Evolutionary conservation across 768 basidiomycete species (phyloP).

Genomic region (Boletus fagicola): DNA sequence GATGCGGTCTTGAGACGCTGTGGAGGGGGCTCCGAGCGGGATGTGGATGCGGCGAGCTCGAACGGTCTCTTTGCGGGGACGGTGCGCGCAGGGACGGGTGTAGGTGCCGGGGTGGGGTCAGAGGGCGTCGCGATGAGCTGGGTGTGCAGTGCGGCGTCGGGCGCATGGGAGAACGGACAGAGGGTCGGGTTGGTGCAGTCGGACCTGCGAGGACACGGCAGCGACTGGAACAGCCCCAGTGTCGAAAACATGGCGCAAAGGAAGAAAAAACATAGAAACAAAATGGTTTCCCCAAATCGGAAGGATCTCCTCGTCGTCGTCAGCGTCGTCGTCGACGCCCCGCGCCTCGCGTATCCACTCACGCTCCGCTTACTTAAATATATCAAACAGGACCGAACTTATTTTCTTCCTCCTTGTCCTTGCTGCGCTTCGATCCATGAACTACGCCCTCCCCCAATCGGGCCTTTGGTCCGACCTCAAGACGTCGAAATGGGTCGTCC

Average conservation of each 20-base stretch:
- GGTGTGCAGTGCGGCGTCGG: conserved; percentile 34
- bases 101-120: neutral
- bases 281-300: no score
- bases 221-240: conserved; percentile 51
- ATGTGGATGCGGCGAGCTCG: conserved; percentile 24
- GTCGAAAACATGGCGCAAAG: conserved; percentile 57
- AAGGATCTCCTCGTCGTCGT: neutral
- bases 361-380: no score
- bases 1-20: no score
- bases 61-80: conserved; percentile 54
- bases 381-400: neutral
- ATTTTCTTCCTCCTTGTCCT: neutral
- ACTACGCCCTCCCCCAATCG: neutral
- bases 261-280: neutral
- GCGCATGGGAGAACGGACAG: conserved; percentile 69
- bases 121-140: conserved; percentile 15
- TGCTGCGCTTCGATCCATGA: conserved; percentile 1
- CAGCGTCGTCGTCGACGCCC: neutral
- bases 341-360: no score
- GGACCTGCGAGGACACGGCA: conserved; percentile 56
- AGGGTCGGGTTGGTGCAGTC: conserved; percentile 45
- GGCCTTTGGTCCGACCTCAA: conserved; percentile 49
- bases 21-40: conserved; percentile 49
- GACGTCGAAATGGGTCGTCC: conserved; percentile 66
- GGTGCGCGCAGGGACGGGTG: conserved; percentile 8